A percentile compares a stretch with the other conserved stretches of the same genome.
Evolutionary conservation across 2,329 filamentous ascomycete species (phyloP).

Genomic region (Xylariaceae sp.): DNA sequence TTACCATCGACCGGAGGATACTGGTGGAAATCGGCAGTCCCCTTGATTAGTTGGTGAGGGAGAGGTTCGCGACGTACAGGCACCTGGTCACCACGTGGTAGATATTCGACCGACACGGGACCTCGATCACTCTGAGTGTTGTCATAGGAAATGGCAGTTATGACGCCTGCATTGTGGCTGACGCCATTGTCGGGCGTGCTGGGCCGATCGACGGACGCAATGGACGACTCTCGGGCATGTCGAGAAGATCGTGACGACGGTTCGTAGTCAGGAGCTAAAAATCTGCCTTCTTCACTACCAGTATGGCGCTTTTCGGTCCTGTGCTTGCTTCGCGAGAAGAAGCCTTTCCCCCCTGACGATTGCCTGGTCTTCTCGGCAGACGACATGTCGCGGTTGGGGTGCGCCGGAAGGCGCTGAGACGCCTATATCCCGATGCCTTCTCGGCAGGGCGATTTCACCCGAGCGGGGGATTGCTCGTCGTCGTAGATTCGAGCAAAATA

Average conservation of each 20-base stretch:
- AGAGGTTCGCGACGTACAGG: conserved; percentile 64
- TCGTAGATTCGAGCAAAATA: not conserved
- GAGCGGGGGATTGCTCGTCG: conserved; percentile 1
- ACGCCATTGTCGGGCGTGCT: conserved; percentile 59
- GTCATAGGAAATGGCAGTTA: conserved; percentile 86
- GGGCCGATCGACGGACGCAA: conserved; percentile 65
- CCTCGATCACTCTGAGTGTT: conserved; percentile 61
- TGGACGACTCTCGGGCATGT: conserved; percentile 68
- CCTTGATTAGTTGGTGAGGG: conserved; percentile 79
- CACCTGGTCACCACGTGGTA: conserved; percentile 61
- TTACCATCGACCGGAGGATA: conserved; percentile 69
- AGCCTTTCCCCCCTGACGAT: conserved; percentile 66
- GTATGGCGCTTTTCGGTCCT: conserved; percentile 60
- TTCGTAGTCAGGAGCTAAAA: conserved; percentile 54
- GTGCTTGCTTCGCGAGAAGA: conserved; percentile 88
- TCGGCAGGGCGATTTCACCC: conserved; percentile 17
- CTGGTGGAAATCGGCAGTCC: conserved; percentile 75
- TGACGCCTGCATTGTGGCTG: conserved; percentile 72
- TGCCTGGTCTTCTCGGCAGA: conserved; percentile 74
- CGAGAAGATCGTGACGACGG: conserved; percentile 66
- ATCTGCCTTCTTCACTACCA: conserved; percentile 54
- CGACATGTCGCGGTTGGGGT: conserved; percentile 42
- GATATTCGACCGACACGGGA: conserved; percentile 67
- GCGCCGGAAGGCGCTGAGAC: conserved; percentile 22
- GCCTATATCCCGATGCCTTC: conserved; percentile 22